Base-by-base conservation (phyloP, 148 eudicot species). In the Nepenthes gracilis region DNA sequence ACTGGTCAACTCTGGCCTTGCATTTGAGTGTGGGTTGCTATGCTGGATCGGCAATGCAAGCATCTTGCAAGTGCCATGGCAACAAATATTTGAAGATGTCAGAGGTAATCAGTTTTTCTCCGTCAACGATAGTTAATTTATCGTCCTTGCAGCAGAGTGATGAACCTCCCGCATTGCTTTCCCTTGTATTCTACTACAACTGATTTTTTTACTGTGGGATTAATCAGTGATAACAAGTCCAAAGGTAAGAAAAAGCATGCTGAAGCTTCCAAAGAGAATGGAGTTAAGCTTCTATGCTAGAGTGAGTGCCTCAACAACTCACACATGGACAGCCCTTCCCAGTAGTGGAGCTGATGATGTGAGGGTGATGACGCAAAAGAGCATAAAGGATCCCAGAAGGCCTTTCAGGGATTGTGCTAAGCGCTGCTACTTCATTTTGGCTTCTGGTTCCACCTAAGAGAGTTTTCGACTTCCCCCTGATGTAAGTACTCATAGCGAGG, bases 361-460 rank as follows among this genome's bases (percentile, higher is more conserved):
- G 45, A 40, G 45, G 45, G 45, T 40, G 8, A 3, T 40, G 0
- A 40, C 45, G 45, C 45, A 8, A 40, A 40, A 40, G 8, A 40
- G 45, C 8, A 40, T 40, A 40, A 1, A 40, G 45, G 84, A 80
- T 50, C 75, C 76, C 0, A 76, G 75, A 40, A 61, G 64, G 15
- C 82, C 81, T 4, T 57, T 70, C 23, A 23, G 84, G 82, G 0
- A 53, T 75, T 15, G 69, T 78, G 7, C 75, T 81, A 33, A 72
- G 74, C 68, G 75, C 71, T 9, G 74, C 78, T 11, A 74, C 77
- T 58, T 77, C 84, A 1, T 73, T 83, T 13, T 80, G 84, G 84
- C 67, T 83, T 9, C 80, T 82, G 1, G 67, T 72, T 59, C 45
- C 80, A 11, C 80, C 75, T 5, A 80, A 75, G 33, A 43, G 56